A percentile compares a stretch with the other conserved stretches of the same genome.
Conservation (phyloP, 2,329 filamentous ascomycete genomes). For the Cordyceps pruinosa region DNA sequence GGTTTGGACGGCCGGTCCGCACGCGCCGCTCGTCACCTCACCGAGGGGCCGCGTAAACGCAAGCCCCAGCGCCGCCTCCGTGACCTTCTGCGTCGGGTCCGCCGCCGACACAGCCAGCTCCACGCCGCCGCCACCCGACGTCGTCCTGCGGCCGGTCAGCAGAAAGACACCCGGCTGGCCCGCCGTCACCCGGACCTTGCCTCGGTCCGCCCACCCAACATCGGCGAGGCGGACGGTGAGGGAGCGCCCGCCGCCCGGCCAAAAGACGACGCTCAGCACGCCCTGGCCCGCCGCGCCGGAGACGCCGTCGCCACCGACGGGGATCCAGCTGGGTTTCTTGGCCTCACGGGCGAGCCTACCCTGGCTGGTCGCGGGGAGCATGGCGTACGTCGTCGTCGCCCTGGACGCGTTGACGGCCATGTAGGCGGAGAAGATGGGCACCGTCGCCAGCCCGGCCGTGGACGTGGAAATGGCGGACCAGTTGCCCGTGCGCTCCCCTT, state of each 20-base stretch:
- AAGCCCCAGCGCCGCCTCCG: slow-evolving; percentile 12
- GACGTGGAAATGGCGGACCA: slow-evolving; percentile 21
- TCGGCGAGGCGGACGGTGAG: slow-evolving; percentile 14
- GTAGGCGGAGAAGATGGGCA: slow-evolving; percentile 19
- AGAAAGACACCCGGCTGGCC: slow-evolving; percentile 16
- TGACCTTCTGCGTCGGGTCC: slow-evolving; percentile 18
- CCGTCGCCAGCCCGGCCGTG: slow-evolving; percentile 12
- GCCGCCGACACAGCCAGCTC: slow-evolving; percentile 14
- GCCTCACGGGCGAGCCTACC: slow-evolving; percentile 12
- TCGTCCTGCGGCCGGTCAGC: slow-evolving; percentile 7
- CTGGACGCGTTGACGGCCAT: slow-evolving; percentile 14
- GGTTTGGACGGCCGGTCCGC: neutral
- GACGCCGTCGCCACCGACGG: slow-evolving; percentile 15
- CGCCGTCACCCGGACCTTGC: slow-evolving; percentile 15
- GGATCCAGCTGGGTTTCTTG: slow-evolving; percentile 11
- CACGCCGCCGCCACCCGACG: neutral
- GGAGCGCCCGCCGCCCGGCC: slow-evolving; percentile 16
- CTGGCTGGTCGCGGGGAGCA: slow-evolving; percentile 16
- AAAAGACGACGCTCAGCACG: slow-evolving; percentile 18
- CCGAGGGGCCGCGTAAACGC: neutral
- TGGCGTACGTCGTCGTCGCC: slow-evolving; percentile 13
- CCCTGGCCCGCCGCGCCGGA: slow-evolving; percentile 15
- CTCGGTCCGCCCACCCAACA: slow-evolving; percentile 16
- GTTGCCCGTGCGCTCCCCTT: slow-evolving; percentile 18
- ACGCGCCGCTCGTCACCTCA: neutral